Base-by-base conservation (phyloP, 2,329 filamentous ascomycete genomes). In the Trichoderma oligosporum region DNA sequence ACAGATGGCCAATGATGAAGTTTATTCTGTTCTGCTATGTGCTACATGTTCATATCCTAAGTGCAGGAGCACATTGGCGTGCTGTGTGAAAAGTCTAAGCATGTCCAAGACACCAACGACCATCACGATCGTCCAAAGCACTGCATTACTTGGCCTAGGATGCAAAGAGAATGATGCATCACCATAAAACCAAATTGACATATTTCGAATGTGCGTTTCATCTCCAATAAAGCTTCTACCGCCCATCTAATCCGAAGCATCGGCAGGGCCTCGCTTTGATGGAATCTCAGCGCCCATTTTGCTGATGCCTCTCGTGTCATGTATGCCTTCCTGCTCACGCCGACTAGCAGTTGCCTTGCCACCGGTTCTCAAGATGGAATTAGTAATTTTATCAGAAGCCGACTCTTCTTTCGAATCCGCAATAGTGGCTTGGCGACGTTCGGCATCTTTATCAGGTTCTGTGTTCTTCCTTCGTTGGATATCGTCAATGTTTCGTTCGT, bases 391-490 rank as follows among this genome's bases (percentile, higher is more conserved):
- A 4, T 41, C 52, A 22, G 39, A 25, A 2, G 52, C 41, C 1
- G 46, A n/a, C 33, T 42, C 14, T 9, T 42, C 14, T 22, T 24
- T 41, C 7, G 24, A n/a, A 1, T 22, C 44, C 7, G 22, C 35
- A 4, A 35, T 29, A 2, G 20, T 35, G 12, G 20, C 41, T 25
- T 44, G n/a, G 6, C 11, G 27, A 8, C n/a, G 1, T 7, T 25
- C 7, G 9, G 14, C 1, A 9, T 54, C 51, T 27, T 16, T 55
- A 12, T 57, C 59, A 7, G 58, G 33, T 6, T 38, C 39, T 27
- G 61, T 57, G n/a, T 46, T 56, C 57, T 57, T 47, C 41, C 41
- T n/a, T 2, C 29, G 3, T 9, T 55, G 41, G 4, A 20, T 2
- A 11, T 36, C 16, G 14, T 44, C 6, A 1, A 1, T 20, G 11